Evolutionary conservation across 2,329 filamentous ascomycete species (phyloP), one percentile per base, ranked within the genome.

Genomic region (Pezicula rhizophila): DNA sequence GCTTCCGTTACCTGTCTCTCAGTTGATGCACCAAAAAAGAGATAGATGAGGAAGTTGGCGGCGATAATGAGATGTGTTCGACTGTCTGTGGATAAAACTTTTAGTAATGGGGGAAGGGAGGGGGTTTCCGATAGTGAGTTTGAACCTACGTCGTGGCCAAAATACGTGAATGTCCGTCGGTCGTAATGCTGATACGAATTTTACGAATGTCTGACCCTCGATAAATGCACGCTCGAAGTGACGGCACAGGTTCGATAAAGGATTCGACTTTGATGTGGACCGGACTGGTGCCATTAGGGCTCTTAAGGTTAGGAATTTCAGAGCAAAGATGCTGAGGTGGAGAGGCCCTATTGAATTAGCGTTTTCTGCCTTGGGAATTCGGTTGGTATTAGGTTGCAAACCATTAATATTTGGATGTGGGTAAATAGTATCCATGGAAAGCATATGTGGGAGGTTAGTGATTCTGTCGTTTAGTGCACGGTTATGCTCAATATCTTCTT

Each of bases 41-140:
- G 63, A 50, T 73, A 73, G 23, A 75, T 71, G 42, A 75, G 62
- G 45, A 75, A 74, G 53, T 75, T 75, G 14, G 71, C 70, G 34
- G 69, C 71, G 0, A 74, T 60, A 3, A 74, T 73, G 1, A 75
- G 58, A 48, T 75, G 71, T 7, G 70, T 72, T 12, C 72, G 66
- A 15, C 62, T 61, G 45, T 56, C 51, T 56, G 25, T 14, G 5
- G 5, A 14, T 28, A 8, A 18, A 17, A 40, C 23, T 20, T 46
- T 34, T 17, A 35, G 26, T 8, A 40, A 20, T 18, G 2, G 10
- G 17, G 5, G 10, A 40, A 20, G n/a, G 2, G 10, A n/a, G 5
- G 10, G 17, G 8, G 10, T 23, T 23, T 28, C 5, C 33, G 14
- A 33, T 25, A 25, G 11, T 38, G n/a, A 8, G 15, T 11, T 43